These are phyloP conservation scores for Lablab purpureus DNA, from an alignment of 306 rosid genomes.

Conservation along the genomic window DNA sequence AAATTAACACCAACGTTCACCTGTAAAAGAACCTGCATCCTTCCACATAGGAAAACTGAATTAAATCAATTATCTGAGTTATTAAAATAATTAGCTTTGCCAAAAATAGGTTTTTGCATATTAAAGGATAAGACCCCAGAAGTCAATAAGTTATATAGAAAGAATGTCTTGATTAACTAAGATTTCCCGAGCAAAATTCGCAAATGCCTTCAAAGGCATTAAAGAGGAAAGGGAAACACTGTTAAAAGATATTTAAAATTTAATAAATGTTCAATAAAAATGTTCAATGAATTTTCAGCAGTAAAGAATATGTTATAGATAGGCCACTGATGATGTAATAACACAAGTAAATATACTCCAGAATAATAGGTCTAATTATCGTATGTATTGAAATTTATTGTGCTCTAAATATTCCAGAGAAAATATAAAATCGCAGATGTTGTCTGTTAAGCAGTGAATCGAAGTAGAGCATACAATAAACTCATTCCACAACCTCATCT, in stretches of 20 bases:
- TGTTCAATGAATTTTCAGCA: background rate
- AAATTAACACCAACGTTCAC: conserved; percentile 77
- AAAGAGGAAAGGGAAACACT: conserved; percentile 33
- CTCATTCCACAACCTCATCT: conserved; percentile 29
- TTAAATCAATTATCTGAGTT: conserved; percentile 58
- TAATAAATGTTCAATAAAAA: conserved; percentile 28
- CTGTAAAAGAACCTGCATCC: conserved; percentile 96
- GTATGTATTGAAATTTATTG: background rate
- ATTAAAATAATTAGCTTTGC: conserved; percentile 19
- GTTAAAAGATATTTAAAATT: conserved; percentile 25
- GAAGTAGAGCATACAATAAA: conserved; percentile 12
- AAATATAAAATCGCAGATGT: background rate
- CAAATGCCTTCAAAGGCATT: conserved; percentile 28
- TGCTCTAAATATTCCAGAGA: background rate
- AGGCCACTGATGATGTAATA: conserved; percentile 26
- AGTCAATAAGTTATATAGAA: background rate
- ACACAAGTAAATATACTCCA: conserved; percentile 3
- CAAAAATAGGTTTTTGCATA: conserved; percentile 36
- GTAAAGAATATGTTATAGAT: conserved; percentile 20
- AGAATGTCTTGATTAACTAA: conserved; percentile 29
- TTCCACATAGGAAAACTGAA: conserved; percentile 72
- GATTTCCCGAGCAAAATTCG: conserved; percentile 22
- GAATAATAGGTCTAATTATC: background rate
- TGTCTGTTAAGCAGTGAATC: conserved; percentile 8
- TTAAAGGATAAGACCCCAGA: conserved; percentile 31